Evolutionary conservation across 2,329 filamentous ascomycete species (phyloP), one percentile per base, ranked within the genome.

Genomic region (Apiospora rasikravindrae): DNA sequence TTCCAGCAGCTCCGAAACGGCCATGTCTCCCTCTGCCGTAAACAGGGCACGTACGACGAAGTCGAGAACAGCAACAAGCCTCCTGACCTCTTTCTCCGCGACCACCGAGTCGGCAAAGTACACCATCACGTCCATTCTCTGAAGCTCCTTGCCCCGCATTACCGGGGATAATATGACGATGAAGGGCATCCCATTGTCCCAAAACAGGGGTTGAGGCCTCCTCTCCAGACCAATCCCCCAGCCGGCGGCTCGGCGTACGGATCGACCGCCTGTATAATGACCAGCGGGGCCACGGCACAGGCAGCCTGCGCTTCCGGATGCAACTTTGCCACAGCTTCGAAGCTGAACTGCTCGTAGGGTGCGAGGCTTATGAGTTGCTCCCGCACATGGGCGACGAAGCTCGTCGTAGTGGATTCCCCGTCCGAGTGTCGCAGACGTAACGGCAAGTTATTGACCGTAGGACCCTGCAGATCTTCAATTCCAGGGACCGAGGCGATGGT

Each of bases 381-480:
- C 1, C 66, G 24, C 24, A 68, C 66, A 7, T 68, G 66, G 14
- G 66, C 13, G 24, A 68, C 33, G 16, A 45, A 68, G 24, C 24
- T 13, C 24, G 66, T 22, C 24, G 40, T 33, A 14, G 66, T 68
- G 2, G 24, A 66, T 22, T 11, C 5, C 24, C 42, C 24, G 4
- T 64, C 57, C 1, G 42, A 33, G n/a, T 49, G 66, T 7, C n/a
- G 66, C 66, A 67, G 14, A 6, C 66, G 66, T 1, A 67, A 3
- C n/a, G 66, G 66, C 40, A 67, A 24, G 40, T 26, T 67, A 2
- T 29, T 67, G n/a, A 67, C 44, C n/a, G 66, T 67, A 16, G 66
- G 66, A 4, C 66, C 66, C 6, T 26, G 40, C 24, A 67, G 13
- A 10, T 67, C 66, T 4, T 67, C 66, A n/a, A 67, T 67, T 2